These are phyloP conservation scores for Rubroboletus pulcherrimus DNA, from an alignment of 768 basidiomycete species.

Conservation along the genomic window DNA sequence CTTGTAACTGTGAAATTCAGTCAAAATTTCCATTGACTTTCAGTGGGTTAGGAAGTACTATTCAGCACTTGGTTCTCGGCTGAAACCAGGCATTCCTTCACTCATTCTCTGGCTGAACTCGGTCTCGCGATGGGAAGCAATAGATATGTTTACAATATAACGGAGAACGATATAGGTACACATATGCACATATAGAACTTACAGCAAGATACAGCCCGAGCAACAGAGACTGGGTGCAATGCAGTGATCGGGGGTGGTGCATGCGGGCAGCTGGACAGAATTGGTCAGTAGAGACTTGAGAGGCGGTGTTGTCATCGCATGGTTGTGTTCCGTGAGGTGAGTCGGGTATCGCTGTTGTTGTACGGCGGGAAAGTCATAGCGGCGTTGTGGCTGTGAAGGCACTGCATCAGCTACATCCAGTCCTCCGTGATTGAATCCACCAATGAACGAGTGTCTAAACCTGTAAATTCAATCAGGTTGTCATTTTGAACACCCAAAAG, in stretches of 20 bases:
- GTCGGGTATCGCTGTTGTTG: too few relatives aligned
- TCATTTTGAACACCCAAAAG: background rate
- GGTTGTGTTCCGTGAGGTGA: too few relatives aligned
- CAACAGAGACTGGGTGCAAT: background rate
- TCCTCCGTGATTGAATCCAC: background rate
- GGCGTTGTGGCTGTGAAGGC: too few relatives aligned
- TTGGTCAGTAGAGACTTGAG: background rate
- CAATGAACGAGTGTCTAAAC: background rate
- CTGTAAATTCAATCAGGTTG: background rate
- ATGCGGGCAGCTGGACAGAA: background rate
- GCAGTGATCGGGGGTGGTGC: too few relatives aligned
- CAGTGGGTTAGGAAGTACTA: background rate
- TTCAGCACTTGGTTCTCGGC: background rate
- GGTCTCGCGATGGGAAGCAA: too few relatives aligned
- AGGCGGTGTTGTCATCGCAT: background rate
- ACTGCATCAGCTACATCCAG: too few relatives aligned
- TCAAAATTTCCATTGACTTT: background rate
- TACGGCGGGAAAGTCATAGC: too few relatives aligned
- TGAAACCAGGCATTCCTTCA: background rate
- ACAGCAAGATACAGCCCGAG: background rate
- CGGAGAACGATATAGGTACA: background rate
- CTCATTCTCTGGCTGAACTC: background rate
- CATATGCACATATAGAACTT: background rate
- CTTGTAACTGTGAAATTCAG: background rate
- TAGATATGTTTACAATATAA: too few relatives aligned